phyloP scores from a whole-genome alignment of 1,284 basidiomycete genomes.

The Rhodotorula glutinis region DNA sequence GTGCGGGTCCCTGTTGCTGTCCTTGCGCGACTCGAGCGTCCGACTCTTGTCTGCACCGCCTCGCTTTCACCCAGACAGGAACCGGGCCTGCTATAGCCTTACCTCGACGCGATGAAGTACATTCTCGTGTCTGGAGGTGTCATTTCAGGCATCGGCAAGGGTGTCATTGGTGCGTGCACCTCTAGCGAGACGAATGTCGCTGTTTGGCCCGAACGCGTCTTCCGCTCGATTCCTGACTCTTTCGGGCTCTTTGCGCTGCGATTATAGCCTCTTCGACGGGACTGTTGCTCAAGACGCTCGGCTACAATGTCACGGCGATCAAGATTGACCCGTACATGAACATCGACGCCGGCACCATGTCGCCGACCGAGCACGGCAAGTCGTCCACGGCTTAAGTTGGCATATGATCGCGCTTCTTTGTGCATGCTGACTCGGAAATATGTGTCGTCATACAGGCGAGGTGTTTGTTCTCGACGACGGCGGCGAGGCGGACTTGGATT shows the following conservation, averaged over 20 bases:
- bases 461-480: conserved; percentile 98
- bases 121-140: conserved; percentile 50
- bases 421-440: background rate
- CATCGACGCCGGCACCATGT: conserved; percentile 99
- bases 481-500: conserved; percentile 94
- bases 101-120: conserved; percentile 48
- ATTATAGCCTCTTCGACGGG: conserved; percentile 84
- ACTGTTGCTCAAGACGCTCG: conserved; percentile 88
- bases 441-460: conserved; percentile 62
- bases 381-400: background rate
- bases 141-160: conserved; percentile 53
- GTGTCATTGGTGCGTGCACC: conserved; percentile 47
- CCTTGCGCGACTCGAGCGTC: background rate
- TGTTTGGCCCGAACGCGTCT: too few relatives aligned
- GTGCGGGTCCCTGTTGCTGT: background rate
- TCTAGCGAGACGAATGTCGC: too few relatives aligned
- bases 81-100: too few relatives aligned
- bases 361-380: conserved; percentile 94
- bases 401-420: too few relatives aligned
- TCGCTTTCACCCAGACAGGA: background rate
- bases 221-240: background rate
- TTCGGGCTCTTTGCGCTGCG: background rate
- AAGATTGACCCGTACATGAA: conserved; percentile 99
- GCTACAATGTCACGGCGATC: conserved; percentile 95
- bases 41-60: background rate